Base-by-base conservation (phyloP, 2,329 filamentous ascomycete species). In the Septoria petroselini region DNA sequence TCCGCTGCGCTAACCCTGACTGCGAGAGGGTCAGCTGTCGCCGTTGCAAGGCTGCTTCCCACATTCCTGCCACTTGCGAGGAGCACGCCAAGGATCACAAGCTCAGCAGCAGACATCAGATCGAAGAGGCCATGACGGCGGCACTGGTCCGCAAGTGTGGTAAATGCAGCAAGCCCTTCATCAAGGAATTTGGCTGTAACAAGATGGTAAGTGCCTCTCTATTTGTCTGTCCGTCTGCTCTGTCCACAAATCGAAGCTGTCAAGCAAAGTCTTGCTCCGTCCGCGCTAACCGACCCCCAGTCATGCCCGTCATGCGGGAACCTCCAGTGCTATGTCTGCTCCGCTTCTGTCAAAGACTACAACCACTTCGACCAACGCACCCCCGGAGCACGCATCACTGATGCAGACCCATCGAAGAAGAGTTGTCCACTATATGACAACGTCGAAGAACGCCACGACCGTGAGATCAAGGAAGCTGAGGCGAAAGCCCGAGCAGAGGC, bases 121-220 rank as follows among this genome's bases (percentile, higher is more conserved):
- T 94, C 23, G 89, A 95, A 66, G 88, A 95, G 65, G 88, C 88
- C 15, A 91, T 91, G 85, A 88, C 86, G 2, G 77, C 79, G 12
- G 89, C 89, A 1, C 62, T 94, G 58, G 85, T 94, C 46, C 80
- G 89, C 15, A 81, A 74, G 21, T 95, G 89, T 73, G 88, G 88
- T 54, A 74, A 73, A 55, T 84, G 86, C 69, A 73, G 76, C n/a
- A 79, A 81, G n/a, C 81, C 83, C 0, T 93, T 91, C 60, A 78
- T 94, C 65, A 95, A 94, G 64, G 79, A 84, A 29, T 66, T 73
- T 25, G 89, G 89, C 2, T 95, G 89, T 71, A 94, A 94, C 71
- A 91, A 91, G 69, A 88, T 95, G 79, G 57, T 58, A 44, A 29
- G 55, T 46, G 17, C 2, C 29, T 14, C 5, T 4, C 14, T 14